These are phyloP conservation scores for Ceratobasidium sp. DNA, from an alignment of 1,284 basidiomycete genomes.

Conservation along the genomic window DNA sequence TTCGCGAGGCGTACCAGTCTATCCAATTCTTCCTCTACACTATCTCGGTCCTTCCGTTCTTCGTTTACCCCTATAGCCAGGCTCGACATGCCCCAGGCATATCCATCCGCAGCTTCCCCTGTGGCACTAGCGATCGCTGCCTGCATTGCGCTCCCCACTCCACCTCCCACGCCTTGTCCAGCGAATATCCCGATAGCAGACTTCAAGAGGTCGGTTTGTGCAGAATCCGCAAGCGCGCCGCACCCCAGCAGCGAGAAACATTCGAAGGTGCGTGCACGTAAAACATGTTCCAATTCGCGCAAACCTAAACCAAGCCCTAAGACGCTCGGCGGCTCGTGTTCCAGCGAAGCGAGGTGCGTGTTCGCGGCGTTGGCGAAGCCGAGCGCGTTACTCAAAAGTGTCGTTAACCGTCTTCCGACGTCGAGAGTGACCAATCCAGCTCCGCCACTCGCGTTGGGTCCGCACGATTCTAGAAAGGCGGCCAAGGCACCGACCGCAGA, in stretches of 20 bases:
- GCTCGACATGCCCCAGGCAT: slow-evolving; percentile 92
- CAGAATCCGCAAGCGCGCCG: slow-evolving; percentile 82
- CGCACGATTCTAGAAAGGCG: slow-evolving; percentile 81
- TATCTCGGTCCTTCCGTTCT: slow-evolving; percentile 81
- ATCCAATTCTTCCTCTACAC: slow-evolving; percentile 81
- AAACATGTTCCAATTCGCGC: slow-evolving; percentile 83
- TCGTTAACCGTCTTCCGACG: slow-evolving; percentile 88
- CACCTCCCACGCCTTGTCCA: slow-evolving; percentile 71
- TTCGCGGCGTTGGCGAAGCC: slow-evolving; percentile 78
- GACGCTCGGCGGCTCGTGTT: slow-evolving; percentile 21
- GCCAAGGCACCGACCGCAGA: slow-evolving; percentile 90
- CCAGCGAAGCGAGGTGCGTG: slow-evolving; percentile 11
- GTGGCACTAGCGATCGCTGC: slow-evolving; percentile 92
- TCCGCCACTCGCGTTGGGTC: slow-evolving; percentile 66
- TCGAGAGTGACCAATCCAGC: slow-evolving; percentile 85
- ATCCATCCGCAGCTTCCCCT: slow-evolving; percentile 87
- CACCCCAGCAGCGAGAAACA: slow-evolving; percentile 89
- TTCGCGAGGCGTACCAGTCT: slow-evolving; percentile 67
- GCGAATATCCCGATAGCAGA: slow-evolving; percentile 88
- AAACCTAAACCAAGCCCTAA: slow-evolving; percentile 70
- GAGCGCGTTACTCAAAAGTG: slow-evolving; percentile 90
- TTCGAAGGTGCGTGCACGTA: slow-evolving; percentile 88
- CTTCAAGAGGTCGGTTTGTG: slow-evolving; percentile 86
- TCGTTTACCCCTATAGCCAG: slow-evolving; percentile 63
- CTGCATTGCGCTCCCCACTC: slow-evolving; percentile 83